Evolutionary conservation across 192 early-diverging fungal genomes (phyloP).

Genomic region (Entomortierella beljakovae): DNA sequence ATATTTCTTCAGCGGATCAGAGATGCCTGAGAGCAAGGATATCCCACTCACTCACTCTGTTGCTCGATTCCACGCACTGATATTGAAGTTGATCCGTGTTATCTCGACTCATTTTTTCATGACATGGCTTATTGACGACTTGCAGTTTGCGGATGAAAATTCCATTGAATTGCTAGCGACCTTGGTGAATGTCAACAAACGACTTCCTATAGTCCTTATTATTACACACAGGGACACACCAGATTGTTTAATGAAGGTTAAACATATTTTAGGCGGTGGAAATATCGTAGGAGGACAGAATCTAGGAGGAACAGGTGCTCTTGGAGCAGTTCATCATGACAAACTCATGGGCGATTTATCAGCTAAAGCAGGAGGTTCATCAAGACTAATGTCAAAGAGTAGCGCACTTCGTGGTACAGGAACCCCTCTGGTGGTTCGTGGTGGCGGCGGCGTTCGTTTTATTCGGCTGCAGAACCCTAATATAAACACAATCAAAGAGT

Average conservation of each 20-base stretch:
- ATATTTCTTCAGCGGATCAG: conserved; percentile 44
- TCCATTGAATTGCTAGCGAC: conserved; percentile 41
- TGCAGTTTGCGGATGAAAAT: conserved; percentile 48
- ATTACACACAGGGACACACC: conserved; percentile 40
- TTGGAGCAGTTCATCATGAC: conserved; percentile 37
- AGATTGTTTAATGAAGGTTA: conserved; percentile 44
- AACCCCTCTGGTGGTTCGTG: conserved; percentile 24
- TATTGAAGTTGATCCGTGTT: conserved; percentile 48
- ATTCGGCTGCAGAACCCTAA: conserved; percentile 36
- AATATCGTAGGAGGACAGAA: conserved; percentile 12
- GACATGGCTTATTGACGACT: conserved; percentile 54
- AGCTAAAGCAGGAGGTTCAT: conserved; percentile 2
- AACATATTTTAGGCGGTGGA: conserved; percentile 43
- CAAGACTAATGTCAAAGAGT: conserved; percentile 1
- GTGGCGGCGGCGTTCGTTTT: conserved; percentile 45
- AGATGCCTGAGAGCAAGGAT: conserved; percentile 40
- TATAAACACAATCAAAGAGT: conserved; percentile 31
- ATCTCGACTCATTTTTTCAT: conserved; percentile 55
- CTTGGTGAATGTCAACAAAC: conserved; percentile 48
- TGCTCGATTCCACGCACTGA: conserved; percentile 40
- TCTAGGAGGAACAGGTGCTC: conserved; percentile 15
- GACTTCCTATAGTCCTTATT: conserved; percentile 42
- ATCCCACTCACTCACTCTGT: conserved; percentile 41
- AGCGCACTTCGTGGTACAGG: conserved; percentile 24
- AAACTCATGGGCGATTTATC: conserved; percentile 9